Evolutionary conservation across 352 stramenopile genomes (phyloP).

Genomic region (Phytopythium cucurbitacearum): DNA sequence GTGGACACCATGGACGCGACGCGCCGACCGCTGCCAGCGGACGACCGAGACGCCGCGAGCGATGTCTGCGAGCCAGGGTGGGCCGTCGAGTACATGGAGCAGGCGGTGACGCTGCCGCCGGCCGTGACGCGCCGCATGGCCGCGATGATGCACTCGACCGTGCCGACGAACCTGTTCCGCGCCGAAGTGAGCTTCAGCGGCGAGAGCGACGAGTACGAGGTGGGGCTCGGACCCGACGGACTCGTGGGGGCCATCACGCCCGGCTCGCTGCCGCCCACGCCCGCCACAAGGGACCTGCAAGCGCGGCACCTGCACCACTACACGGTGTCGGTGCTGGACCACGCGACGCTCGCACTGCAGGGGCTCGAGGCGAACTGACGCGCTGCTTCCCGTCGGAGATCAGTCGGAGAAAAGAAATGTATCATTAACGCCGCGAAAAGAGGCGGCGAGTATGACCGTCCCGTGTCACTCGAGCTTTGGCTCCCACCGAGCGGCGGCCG

Average conservation of each 20-base stretch:
- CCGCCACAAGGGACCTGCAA: conserved; percentile 70
- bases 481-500: conserved; percentile 12
- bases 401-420: not conserved
- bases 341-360: conserved; percentile 60
- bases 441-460: not conserved
- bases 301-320: conserved; percentile 72
- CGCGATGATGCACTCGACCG: conserved; percentile 77
- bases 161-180: conserved; percentile 75
- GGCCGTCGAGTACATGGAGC: conserved; percentile 79
- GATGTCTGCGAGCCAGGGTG: conserved; percentile 51
- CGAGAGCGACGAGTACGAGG: conserved; percentile 10
- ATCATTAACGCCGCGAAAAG: not conserved
- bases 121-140: conserved; percentile 66
- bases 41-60: conserved; percentile 11
- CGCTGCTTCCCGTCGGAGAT: too few relatives aligned
- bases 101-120: conserved; percentile 52
- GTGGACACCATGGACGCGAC: conserved; percentile 30
- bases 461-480: conserved; percentile 13
- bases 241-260: conserved; percentile 57
- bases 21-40: conserved; percentile 12
- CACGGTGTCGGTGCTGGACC: conserved; percentile 71
- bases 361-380: conserved; percentile 39
- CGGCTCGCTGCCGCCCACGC: conserved; percentile 78
- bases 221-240: conserved; percentile 18
- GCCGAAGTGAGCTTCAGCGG: conserved; percentile 46